Conservation (phyloP, 2,329 filamentous ascomycete species). For the Aspergillus tubingensis region DNA sequence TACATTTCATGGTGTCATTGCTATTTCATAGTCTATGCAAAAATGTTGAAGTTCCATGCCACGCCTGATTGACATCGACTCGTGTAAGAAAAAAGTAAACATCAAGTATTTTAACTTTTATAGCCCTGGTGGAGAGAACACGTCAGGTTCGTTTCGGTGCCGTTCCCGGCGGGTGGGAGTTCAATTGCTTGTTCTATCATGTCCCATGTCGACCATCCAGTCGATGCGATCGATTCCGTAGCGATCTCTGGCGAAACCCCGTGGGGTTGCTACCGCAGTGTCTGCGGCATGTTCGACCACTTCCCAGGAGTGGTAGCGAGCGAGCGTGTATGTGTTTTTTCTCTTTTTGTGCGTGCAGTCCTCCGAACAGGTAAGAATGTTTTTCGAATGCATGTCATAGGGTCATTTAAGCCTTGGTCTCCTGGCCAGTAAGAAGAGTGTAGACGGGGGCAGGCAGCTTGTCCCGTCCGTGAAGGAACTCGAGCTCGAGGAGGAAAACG, state of each 20-base stretch:
- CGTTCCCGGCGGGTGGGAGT: not conserved
- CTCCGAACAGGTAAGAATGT: slow-evolving; percentile 4
- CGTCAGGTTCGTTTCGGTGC: not conserved
- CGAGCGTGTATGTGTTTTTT: not conserved
- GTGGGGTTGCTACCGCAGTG: not conserved
- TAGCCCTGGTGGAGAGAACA: not conserved
- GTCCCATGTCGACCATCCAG: slow-evolving; percentile 8
- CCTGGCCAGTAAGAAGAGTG: slow-evolving; percentile 74
- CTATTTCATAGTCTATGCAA: slow-evolving; percentile 5
- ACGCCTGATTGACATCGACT: not conserved
- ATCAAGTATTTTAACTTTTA: not conserved
- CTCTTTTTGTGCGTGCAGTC: not conserved
- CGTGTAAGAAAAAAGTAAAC: not conserved
- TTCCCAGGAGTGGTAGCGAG: not conserved
- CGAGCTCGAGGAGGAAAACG: slow-evolving; percentile 93
- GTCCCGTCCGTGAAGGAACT: slow-evolving; percentile 86
- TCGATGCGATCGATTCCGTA: slow-evolving; percentile 9
- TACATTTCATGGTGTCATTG: not conserved
- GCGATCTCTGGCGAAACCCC: not conserved
- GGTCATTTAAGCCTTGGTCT: slow-evolving; percentile 28
- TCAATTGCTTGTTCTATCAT: not conserved
- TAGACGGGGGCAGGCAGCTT: slow-evolving; percentile 83
- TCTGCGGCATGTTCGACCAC: not conserved
- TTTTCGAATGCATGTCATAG: slow-evolving; percentile 9
- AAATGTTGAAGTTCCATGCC: not conserved